phyloP scores from a whole-genome alignment of 108 stramenopile species.

The Schizochytrium sp. region DNA sequence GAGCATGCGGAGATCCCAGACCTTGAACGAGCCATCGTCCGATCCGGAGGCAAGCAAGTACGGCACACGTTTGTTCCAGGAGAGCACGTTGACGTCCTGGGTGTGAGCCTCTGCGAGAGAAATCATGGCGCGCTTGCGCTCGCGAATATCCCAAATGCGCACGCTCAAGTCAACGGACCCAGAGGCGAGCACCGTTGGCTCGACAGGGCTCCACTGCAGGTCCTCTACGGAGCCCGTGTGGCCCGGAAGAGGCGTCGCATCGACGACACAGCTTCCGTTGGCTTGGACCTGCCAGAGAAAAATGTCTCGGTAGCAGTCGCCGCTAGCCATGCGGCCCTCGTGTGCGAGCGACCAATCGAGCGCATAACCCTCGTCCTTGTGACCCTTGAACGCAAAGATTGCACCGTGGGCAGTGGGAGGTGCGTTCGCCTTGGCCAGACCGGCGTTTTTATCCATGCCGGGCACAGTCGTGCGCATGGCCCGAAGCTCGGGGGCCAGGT shows the following conservation, averaged over 20 bases:
- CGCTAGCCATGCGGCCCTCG: conserved; percentile 68
- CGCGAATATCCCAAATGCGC: conserved; percentile 80
- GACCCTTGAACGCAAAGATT: conserved; percentile 65
- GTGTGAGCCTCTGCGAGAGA: conserved; percentile 58
- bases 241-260: conserved; percentile 42
- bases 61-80: conserved; percentile 79
- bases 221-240: conserved; percentile 76
- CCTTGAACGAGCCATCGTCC: conserved; percentile 79
- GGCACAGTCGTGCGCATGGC: not conserved
- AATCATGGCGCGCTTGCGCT: conserved; percentile 67
- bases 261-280: not conserved
- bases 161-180: conserved; percentile 62
- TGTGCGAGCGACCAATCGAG: conserved; percentile 74
- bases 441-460: not conserved
- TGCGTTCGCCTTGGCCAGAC: not conserved
- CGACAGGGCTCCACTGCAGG: conserved; percentile 86
- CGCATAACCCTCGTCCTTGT: conserved; percentile 79
- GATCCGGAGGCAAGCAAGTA: conserved; percentile 84
- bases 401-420: conserved; percentile 47
- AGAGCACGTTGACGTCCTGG: conserved; percentile 82
- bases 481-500: conserved; percentile 48
- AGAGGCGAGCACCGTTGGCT: conserved; percentile 81
- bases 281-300: conserved; percentile 61
- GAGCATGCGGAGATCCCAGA: conserved; percentile 89
- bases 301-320: conserved; percentile 76